Percentiles rank a stretch among this genome's conserved stretches.
Conservation (phyloP, 768 basidiomycete species). For the Russula vinacea region DNA sequence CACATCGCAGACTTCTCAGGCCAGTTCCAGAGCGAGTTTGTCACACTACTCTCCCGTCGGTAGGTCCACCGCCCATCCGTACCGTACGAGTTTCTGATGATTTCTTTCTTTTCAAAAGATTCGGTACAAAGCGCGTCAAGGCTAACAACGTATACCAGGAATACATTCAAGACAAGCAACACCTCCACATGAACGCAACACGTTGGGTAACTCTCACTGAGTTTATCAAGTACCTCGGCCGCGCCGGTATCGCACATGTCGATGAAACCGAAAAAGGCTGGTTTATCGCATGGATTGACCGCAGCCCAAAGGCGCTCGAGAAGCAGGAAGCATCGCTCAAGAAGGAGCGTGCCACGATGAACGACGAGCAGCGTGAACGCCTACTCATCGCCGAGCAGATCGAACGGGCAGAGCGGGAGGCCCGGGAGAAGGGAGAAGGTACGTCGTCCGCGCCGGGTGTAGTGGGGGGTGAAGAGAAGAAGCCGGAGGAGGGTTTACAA, state of each 20-base stretch:
- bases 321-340: slow-evolving; percentile 88
- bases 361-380: slow-evolving; percentile 93
- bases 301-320: slow-evolving; percentile 87
- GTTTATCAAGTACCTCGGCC: slow-evolving; percentile 86
- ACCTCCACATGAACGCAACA: slow-evolving; percentile 98
- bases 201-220: slow-evolving; percentile 99
- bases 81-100: slow-evolving; percentile 17
- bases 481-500: slow-evolving; percentile 59
- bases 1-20: slow-evolving; percentile 89
- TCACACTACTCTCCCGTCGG: slow-evolving; percentile 84
- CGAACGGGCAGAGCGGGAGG: slow-evolving; percentile 71
- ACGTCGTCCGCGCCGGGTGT: slow-evolving; percentile 37
- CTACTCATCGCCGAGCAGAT: slow-evolving; percentile 90
- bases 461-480: slow-evolving; percentile 36
- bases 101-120: slow-evolving; percentile 51
- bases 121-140: slow-evolving; percentile 90
- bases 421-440: slow-evolving; percentile 36
- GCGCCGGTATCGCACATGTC: slow-evolving; percentile 62
- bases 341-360: slow-evolving; percentile 86
- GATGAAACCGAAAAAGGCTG: slow-evolving; percentile 99
- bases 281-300: slow-evolving; percentile 98
- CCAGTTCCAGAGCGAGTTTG: slow-evolving; percentile 89
- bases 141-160: slow-evolving; percentile 98
- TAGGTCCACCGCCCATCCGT: slow-evolving; percentile 36
- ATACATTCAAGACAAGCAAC: slow-evolving; percentile 89